Conservation (phyloP, 495 filamentous ascomycete genomes). For the Trichoderma erinaceum region DNA sequence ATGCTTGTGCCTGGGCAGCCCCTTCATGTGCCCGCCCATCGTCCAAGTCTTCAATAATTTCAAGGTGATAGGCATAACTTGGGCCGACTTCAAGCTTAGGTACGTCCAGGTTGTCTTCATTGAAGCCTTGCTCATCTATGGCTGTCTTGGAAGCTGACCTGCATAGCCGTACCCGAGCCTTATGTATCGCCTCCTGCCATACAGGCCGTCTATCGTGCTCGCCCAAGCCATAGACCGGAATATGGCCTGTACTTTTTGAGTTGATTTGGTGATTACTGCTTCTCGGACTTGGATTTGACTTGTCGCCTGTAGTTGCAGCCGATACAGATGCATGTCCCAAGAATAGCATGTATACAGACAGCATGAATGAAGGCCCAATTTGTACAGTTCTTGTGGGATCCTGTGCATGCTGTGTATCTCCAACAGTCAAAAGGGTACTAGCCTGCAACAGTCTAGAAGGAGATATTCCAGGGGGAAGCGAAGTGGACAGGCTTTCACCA, state of each 20-base stretch:
- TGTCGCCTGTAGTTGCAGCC: constrained; percentile 38
- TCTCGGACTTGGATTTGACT: constrained; percentile 34
- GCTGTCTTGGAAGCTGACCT: constrained; percentile 34
- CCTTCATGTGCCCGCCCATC: constrained; percentile 86
- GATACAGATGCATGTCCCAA: constrained; percentile 57
- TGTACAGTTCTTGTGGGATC: constrained; percentile 62
- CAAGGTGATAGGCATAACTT: constrained; percentile 83
- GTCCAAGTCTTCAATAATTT: constrained; percentile 87
- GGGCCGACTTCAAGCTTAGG: constrained; percentile 27
- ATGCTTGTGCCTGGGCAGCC: constrained; percentile 56
- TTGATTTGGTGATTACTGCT: constrained; percentile 24
- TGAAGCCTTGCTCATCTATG: background rate
- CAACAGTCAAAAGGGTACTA: constrained; percentile 83
- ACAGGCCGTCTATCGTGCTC: constrained; percentile 61
- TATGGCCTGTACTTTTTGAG: constrained; percentile 1
- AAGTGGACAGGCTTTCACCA: constrained; percentile 75
- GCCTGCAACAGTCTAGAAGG: constrained; percentile 89
- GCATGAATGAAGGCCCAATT: constrained; percentile 78
- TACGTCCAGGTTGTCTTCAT: background rate
- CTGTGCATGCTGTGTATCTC: constrained; percentile 75
- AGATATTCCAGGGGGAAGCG: constrained; percentile 74
- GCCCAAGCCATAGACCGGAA: constrained; percentile 40
- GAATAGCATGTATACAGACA: constrained; percentile 97
- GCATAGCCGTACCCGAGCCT: constrained; percentile 75
- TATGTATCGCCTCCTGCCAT: constrained; percentile 98